These are phyloP conservation scores for Coniochaeta hoffmannii DNA, from an alignment of 2,329 filamentous ascomycete genomes.

Conservation along the genomic window DNA sequence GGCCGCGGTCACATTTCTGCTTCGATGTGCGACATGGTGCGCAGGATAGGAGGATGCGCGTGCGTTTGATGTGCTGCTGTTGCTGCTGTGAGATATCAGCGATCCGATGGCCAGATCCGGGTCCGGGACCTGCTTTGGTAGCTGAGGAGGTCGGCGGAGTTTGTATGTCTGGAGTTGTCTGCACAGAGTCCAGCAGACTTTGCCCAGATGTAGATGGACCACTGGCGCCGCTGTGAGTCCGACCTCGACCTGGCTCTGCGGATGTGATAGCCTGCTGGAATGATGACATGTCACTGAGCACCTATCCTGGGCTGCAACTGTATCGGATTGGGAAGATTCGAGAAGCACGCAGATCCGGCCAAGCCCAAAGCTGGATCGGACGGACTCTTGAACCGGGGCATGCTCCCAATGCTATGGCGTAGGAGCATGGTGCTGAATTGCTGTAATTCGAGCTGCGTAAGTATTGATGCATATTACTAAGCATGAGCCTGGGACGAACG, in stretches of 20 bases:
- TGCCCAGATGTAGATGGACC: not conserved
- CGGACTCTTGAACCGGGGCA: too few relatives aligned
- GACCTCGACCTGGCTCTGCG: not conserved
- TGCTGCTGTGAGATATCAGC: not conserved
- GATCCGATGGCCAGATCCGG: not conserved
- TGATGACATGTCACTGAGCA: not conserved
- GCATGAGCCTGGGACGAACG: not conserved
- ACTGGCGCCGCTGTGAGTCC: not conserved
- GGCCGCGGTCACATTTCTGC: constrained; percentile 47
- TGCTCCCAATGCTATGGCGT: too few relatives aligned
- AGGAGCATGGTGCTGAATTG: too few relatives aligned
- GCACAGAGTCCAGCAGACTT: not conserved
- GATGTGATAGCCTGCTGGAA: not conserved
- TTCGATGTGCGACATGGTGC: constrained; percentile 45
- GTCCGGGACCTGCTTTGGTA: not conserved
- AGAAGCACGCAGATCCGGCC: not conserved
- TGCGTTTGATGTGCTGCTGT: constrained; percentile 29
- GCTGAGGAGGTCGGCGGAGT: not conserved
- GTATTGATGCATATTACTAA: not conserved
- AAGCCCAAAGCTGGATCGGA: not conserved
- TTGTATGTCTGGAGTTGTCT: not conserved
- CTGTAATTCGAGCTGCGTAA: too few relatives aligned
- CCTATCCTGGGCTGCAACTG: not conserved
- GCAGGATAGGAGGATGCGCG: constrained; percentile 44
- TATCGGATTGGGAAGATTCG: not conserved